These are phyloP conservation scores for Aureococcus anophagefferens DNA, from an alignment of 108 stramenopile species.

Conservation along the genomic window DNA sequence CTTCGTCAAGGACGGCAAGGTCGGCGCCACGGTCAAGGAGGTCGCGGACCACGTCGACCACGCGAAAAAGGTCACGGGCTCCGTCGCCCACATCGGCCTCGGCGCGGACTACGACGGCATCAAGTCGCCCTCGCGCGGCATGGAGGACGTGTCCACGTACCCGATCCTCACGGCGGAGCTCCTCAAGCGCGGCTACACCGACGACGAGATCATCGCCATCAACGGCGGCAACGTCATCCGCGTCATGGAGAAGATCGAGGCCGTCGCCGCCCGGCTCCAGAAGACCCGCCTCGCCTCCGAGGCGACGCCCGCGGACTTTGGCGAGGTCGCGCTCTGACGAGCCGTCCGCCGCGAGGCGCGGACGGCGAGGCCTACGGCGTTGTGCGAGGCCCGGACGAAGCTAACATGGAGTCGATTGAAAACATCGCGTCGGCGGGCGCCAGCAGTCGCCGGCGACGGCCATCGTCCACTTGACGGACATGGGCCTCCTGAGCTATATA, in stretches of 20 bases:
- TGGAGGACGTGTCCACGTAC: conserved; percentile 15
- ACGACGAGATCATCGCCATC: conserved; percentile 8
- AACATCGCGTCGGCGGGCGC: too few relatives aligned
- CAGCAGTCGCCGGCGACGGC: too few relatives aligned
- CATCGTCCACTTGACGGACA: too few relatives aligned
- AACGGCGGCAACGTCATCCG: conserved; percentile 10
- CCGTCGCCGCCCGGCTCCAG: background rate
- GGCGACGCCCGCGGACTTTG: too few relatives aligned
- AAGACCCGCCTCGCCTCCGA: too few relatives aligned
- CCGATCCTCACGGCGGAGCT: conserved; percentile 13
- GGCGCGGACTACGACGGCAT: conserved; percentile 18
- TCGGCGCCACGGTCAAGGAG: conserved; percentile 13
- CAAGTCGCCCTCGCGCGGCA: conserved; percentile 1
- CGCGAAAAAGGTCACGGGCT: conserved; percentile 6
- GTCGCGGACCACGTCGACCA: conserved; percentile 19
- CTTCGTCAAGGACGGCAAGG: conserved; percentile 11
- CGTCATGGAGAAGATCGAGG: conserved; percentile 10
- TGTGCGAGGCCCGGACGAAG: too few relatives aligned
- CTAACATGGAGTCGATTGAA: too few relatives aligned
- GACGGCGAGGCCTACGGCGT: too few relatives aligned
- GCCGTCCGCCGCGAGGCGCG: too few relatives aligned
- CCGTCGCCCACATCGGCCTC: conserved; percentile 4
- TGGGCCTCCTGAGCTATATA: too few relatives aligned
- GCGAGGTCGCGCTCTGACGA: too few relatives aligned
- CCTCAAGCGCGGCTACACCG: conserved; percentile 13